Base-by-base conservation (phyloP, 83 land plant species). In the Diphasiastrum complanatum region DNA sequence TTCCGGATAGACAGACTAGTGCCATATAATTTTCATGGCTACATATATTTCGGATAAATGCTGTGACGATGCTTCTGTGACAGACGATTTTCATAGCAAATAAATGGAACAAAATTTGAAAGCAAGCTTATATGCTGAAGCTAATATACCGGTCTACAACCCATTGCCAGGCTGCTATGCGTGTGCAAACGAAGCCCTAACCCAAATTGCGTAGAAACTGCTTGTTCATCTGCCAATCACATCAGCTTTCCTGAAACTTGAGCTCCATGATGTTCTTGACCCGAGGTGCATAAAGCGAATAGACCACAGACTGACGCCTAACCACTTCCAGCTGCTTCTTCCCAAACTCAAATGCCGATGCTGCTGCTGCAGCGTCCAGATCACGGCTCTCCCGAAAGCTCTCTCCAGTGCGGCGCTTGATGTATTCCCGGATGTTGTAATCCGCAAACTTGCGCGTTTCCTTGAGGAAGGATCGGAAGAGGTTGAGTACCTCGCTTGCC, bases 401-500 rank as follows among this genome's bases (percentile, higher is more conserved):
- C 40, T 79, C 84, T 43, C 71, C 45, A 26, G 92, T 60, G 6
- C 88, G 55, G 60, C 85, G 72, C 72, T 67, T 78, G 57, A 76
- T 66, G 74, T 90, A 90, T 68, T 90, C 92, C 34, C 96, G 67
- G 20, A 90, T 66, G 74, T 90, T 90, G 79, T 90, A 90, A 68
- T 90, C 91, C 23, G 72, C 5, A 67, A 86, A 86, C 45, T 64
- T 71, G 3, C 80, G 69, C 20, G 84, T 83, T 51, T 77, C 70
- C 4, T 84, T 68, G 25, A 85, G 67, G 10, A 90, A 72, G 0
- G 87, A 75, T 27, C 85, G 70, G 75, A 72, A 69, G 18, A 90
- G 74, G 5, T 75, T 60, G 46, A 76, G 74, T 4, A 79, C 77
- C 64, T 83, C 80, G 4, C 46, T 35, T 0, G 80, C 38, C 30